phyloP scores from a whole-genome alignment of 1,284 basidiomycete genomes.

The Marasmius tenuissimus region DNA sequence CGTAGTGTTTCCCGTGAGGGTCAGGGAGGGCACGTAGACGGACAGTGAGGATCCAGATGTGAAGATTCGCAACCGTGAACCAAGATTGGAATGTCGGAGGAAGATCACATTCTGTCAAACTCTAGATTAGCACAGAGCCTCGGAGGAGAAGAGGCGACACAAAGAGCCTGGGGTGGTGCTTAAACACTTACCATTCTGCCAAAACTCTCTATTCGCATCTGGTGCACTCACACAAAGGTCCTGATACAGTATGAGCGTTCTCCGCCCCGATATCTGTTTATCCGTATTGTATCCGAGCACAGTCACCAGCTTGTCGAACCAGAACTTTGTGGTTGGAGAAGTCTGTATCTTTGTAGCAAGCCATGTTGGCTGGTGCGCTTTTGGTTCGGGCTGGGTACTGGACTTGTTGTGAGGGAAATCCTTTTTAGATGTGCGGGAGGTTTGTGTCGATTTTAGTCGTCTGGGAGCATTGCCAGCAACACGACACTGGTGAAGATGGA shows the following conservation, averaged over 20 bases:
- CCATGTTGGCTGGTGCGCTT: constrained; percentile 37
- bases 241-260: constrained; percentile 60
- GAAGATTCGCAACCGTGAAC: constrained; percentile 94
- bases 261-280: constrained; percentile 59
- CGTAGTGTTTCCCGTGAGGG: constrained; percentile 62
- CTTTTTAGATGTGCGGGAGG: no score
- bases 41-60: constrained; percentile 89
- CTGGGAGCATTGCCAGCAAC: no score
- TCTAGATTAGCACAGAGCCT: neutral
- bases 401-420: neutral
- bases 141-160: no score
- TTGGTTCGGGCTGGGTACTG: constrained; percentile 17
- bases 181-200: constrained; percentile 57
- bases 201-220: constrained; percentile 64
- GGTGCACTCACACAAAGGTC: constrained; percentile 54
- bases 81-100: constrained; percentile 97
- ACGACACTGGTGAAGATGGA: no score
- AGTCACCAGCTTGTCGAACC: constrained; percentile 52
- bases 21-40: constrained; percentile 84
- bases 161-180: no score
- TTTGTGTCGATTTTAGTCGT: no score
- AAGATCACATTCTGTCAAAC: constrained; percentile 71
- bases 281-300: constrained; percentile 61
- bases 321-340: constrained; percentile 47
- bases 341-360: constrained; percentile 55